Base-by-base conservation (phyloP, 495 filamentous ascomycete species). In the Lophiotrema nucula region DNA sequence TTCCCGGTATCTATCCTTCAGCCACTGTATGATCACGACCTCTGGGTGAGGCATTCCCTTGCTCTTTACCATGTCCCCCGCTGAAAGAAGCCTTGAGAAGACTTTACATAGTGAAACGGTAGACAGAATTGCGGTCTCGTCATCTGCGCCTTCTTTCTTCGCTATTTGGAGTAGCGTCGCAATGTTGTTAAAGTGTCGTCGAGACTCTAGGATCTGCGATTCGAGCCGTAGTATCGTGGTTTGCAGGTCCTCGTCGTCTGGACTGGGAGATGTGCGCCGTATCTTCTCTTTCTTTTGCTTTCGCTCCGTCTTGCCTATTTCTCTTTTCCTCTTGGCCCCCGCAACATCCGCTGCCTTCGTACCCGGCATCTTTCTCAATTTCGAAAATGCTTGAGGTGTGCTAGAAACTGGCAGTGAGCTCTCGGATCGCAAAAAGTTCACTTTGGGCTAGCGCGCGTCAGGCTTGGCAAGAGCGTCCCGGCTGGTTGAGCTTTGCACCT, bases 161-260 rank as follows among this genome's bases (percentile, higher is more conserved):
- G 85, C 75, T 60, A 83, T 75, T 8, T 78, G 77, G 31, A 95
- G 76, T 37, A 97, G 72, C 0, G 76, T 84, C 8, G 84, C 83
- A 66, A 97, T 95, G 64, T 93, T 90, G 76, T 98, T 97, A 78
- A 93, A 96, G 70, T 96, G 79, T 69, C 88, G 88, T 56, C 85
- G 86, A 23, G 90, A 95, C 69, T 92, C 84, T 54, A 86, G 77
- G 44, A 95, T 88, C 58, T 90, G 83, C 56, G 79, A 75, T 74
- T 95, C 90, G 21, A 95, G 82, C 16, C 79, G 67, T 50, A 86
- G 71, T 53, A 93, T 85, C 47, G 81, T 43, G 4, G 46, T 41
- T 54, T 82, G 75, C 10, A 69, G 70, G 68, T 81, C 76, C 33
- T 48, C 39, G 54, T 81, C 71, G 59, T 74, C 70, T 46, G 35